These are phyloP conservation scores for Earliella scabrosa DNA, from an alignment of 1,284 basidiomycete species.

Conservation along the genomic window DNA sequence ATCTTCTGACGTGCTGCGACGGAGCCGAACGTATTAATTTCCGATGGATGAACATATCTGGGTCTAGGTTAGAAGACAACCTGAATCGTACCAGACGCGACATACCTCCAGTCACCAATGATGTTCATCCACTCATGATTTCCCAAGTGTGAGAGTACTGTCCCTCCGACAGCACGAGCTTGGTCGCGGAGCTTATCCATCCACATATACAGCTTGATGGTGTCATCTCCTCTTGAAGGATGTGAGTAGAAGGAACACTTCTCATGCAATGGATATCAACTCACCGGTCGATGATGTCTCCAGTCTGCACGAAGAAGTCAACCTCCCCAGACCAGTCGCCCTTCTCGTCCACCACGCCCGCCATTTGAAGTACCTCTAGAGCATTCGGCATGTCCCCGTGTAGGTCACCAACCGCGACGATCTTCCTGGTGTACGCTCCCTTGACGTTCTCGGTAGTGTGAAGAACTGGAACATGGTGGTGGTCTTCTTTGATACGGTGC, in stretches of 20 bases:
- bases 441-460: neutral
- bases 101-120: slow-evolving; percentile 86
- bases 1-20: slow-evolving; percentile 71
- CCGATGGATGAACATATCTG: slow-evolving; percentile 83
- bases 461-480: neutral
- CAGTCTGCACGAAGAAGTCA: slow-evolving; percentile 90
- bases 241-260: neutral
- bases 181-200: slow-evolving; percentile 85
- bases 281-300: slow-evolving; percentile 89
- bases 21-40: slow-evolving; percentile 83
- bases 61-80: too few species aligned
- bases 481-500: slow-evolving; percentile 6
- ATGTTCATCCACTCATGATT: slow-evolving; percentile 94
- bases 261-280: neutral
- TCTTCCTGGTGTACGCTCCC: slow-evolving; percentile 43
- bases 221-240: slow-evolving; percentile 76
- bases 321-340: slow-evolving; percentile 79
- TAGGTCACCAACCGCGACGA: slow-evolving; percentile 83
- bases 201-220: slow-evolving; percentile 79
- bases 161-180: slow-evolving; percentile 70
- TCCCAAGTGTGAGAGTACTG: slow-evolving; percentile 80
- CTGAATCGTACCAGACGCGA: too few species aligned
- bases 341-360: slow-evolving; percentile 69
- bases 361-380: slow-evolving; percentile 75
- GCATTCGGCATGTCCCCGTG: slow-evolving; percentile 82